Percentiles rank a stretch among this genome's conserved stretches.
phyloP scores from a whole-genome alignment of 345 rosid genomes.

The Cochlearia excelsa region DNA sequence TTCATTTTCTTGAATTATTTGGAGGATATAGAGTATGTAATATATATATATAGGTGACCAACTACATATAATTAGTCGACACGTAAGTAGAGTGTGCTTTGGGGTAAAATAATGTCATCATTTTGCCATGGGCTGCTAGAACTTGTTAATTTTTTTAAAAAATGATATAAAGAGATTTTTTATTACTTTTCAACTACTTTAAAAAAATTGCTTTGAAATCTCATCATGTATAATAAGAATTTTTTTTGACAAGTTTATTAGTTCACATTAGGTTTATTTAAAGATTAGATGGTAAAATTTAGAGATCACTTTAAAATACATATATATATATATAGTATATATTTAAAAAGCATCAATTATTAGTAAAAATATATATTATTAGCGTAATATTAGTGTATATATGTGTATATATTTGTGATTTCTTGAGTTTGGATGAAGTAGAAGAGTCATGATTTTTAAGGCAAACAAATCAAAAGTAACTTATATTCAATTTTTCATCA shows the following conservation, averaged over 20 bases:
- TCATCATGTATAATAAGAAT: background rate
- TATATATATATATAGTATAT: no score
- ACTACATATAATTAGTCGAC: constrained; percentile 1
- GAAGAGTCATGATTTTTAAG: background rate
- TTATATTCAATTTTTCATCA: background rate
- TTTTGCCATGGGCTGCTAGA: constrained; percentile 26
- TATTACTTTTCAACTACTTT: background rate
- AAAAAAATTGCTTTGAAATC: background rate
- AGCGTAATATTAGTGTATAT: no score
- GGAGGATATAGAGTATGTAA: background rate
- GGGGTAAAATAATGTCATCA: constrained; percentile 28
- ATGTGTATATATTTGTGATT: no score
- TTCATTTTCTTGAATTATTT: background rate
- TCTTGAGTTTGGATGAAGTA: no score
- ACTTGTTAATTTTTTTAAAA: background rate
- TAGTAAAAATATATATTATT: no score
- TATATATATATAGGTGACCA: constrained; percentile 30
- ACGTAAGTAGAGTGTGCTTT: constrained; percentile 25
- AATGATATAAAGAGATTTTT: no score
- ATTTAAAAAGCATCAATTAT: no score
- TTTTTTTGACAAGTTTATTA: background rate
- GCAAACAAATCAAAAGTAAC: constrained; percentile 17
- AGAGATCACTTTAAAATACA: background rate
- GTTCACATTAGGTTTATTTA: background rate
- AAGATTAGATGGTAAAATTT: background rate